Evolutionary conservation across 768 basidiomycete species (phyloP).

Genomic region (Cantharellus cinnabarinus): DNA sequence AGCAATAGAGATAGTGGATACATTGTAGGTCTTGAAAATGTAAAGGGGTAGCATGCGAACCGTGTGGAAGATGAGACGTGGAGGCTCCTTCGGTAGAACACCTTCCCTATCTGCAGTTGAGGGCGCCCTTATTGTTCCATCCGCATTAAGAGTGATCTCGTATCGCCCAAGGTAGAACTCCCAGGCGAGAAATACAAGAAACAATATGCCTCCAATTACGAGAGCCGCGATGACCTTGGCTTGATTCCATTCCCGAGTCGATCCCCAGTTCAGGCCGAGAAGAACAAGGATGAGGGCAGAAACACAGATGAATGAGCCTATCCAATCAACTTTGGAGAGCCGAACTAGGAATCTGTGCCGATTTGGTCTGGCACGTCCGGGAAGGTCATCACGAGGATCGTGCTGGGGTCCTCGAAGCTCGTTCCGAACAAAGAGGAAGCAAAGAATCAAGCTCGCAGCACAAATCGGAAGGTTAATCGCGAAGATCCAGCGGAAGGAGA

Average conservation of each 20-base stretch:
- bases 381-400: conserved; percentile 1
- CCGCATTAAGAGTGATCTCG: not conserved
- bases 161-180: conserved; percentile 22
- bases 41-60: conserved; percentile 29
- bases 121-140: not conserved
- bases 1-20: conserved; percentile 21
- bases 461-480: conserved; percentile 30
- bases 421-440: conserved; percentile 23
- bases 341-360: conserved; percentile 9
- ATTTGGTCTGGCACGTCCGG: not conserved
- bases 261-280: conserved; percentile 32
- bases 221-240: conserved; percentile 28
- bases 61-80: conserved; percentile 7
- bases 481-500: conserved; percentile 33
- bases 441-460: conserved; percentile 18
- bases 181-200: conserved; percentile 24
- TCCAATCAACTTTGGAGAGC: conserved; percentile 25
- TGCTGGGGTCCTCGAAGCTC: conserved; percentile 4
- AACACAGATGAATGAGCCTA: conserved; percentile 27
- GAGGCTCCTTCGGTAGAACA: not conserved
- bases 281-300: conserved; percentile 26
- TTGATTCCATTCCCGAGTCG: conserved; percentile 22
- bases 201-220: conserved; percentile 24
- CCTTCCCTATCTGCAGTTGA: not conserved
- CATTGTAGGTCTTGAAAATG: conserved; percentile 24